phyloP scores from a whole-genome alignment of 352 stramenopile genomes.

The Pythium dissimile region DNA sequence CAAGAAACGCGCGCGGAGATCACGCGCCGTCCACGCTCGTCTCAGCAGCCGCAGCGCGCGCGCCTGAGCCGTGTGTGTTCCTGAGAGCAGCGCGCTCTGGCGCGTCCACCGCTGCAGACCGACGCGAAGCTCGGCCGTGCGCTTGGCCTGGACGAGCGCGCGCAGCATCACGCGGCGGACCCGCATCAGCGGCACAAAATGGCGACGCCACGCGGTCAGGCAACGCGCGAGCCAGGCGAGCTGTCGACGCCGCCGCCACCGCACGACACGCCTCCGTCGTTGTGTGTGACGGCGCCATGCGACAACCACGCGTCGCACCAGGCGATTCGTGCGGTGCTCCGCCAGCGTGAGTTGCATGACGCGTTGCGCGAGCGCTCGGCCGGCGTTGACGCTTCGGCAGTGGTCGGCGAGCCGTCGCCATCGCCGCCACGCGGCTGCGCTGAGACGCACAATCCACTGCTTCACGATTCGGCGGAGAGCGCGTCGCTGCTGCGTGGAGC shows the following conservation, averaged over 20 bases:
- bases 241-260: background rate
- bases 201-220: background rate
- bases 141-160: background rate
- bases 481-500: too few species aligned
- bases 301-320: too few species aligned
- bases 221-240: background rate
- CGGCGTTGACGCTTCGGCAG: too few species aligned
- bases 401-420: too few species aligned
- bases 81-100: background rate
- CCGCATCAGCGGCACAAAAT: background rate
- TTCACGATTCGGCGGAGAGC: too few species aligned
- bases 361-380: too few species aligned
- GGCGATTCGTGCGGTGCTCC: too few species aligned
- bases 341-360: too few species aligned
- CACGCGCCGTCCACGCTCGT: background rate
- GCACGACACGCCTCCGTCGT: background rate
- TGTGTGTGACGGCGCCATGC: too few species aligned
- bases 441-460: too few species aligned
- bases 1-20: background rate
- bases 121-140: background rate
- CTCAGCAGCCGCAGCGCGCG: background rate
- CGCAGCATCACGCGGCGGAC: background rate
- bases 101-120: background rate
- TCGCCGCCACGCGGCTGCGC: too few species aligned
- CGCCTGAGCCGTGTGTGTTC: background rate